Evolutionary conservation across 2,329 filamentous ascomycete genomes (phyloP), one percentile per base, ranked within the genome.

Genomic region (Davidsoniella neocaledoniae): DNA sequence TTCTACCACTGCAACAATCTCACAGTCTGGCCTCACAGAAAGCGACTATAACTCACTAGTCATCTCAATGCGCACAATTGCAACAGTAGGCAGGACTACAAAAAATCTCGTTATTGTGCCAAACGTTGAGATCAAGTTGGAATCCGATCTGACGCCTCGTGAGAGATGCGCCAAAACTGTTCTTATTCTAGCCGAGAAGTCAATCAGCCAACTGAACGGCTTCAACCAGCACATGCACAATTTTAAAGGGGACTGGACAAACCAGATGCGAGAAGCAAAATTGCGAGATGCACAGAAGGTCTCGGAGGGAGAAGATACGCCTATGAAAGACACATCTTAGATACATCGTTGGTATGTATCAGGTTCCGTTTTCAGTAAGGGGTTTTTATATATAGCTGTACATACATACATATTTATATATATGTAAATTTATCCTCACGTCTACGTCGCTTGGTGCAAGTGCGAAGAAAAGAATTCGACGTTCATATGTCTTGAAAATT

Each of bases 191-290:
- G 50, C 45, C 9, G 53, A 54, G 42, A 46, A 53, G 41, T 43
- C 49, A n/a, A 17, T 48, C 23, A 26, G 12, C 10, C 50, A 52
- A 38, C 43, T 54, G 14, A 46, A 54, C 41, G 53, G 43, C 21
- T 54, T 53, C n/a, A 36, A 43, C 14, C 26, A 44, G n/a, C 50
- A 53, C 37, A 44, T 29, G 41, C 44, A 47, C 4, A 25, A 48
- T 4, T 12, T 49, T 5, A 42, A 41, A 25, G 26, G 37, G n/a
- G 48, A 49, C 16, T 40, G 41, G 36, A 40, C 23, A 21, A n/a
- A 33, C 5, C 26, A 49, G 25, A 12, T 50, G n/a, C 17, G 19
- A 5, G 23, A n/a, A 25, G 19, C 21, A 16, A 49, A 25, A 19
- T 4, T n/a, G 5, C 29, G 37, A 33, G 45, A 25, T 21, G 36